These are phyloP conservation scores for Fusarium sp. DNA, from an alignment of 2,329 filamentous ascomycete species.

Conservation along the genomic window DNA sequence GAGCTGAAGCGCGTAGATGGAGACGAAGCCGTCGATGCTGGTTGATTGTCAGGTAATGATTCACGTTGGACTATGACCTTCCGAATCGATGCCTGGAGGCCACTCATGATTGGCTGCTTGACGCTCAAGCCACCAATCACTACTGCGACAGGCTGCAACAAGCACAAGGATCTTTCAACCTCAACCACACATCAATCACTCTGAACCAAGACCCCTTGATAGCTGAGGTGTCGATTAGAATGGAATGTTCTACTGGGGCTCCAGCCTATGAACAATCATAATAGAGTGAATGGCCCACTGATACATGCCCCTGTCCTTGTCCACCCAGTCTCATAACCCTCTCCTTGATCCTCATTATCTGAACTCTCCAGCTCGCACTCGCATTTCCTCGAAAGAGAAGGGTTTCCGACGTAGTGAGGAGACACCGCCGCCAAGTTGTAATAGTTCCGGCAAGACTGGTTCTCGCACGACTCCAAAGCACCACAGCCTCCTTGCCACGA, in stretches of 20 bases:
- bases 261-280: neutral
- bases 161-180: neutral
- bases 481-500: neutral
- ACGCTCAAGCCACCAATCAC: conserved; percentile 4
- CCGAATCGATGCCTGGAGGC: neutral
- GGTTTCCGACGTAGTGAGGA: too few species aligned
- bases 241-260: neutral
- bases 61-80: neutral
- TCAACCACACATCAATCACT: neutral
- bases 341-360: neutral
- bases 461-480: neutral
- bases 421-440: neutral
- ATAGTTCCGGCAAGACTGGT: neutral
- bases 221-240: neutral
- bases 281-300: neutral
- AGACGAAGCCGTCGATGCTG: neutral
- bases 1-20: neutral
- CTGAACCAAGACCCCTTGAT: neutral
- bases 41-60: neutral
- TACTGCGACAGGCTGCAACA: neutral
- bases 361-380: neutral
- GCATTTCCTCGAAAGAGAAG: neutral
- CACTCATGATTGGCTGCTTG: conserved; percentile 20
- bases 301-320: neutral
- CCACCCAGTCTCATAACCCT: neutral